Conservation (phyloP, 1,284 basidiomycete genomes). For the Earliella scabrosa region DNA sequence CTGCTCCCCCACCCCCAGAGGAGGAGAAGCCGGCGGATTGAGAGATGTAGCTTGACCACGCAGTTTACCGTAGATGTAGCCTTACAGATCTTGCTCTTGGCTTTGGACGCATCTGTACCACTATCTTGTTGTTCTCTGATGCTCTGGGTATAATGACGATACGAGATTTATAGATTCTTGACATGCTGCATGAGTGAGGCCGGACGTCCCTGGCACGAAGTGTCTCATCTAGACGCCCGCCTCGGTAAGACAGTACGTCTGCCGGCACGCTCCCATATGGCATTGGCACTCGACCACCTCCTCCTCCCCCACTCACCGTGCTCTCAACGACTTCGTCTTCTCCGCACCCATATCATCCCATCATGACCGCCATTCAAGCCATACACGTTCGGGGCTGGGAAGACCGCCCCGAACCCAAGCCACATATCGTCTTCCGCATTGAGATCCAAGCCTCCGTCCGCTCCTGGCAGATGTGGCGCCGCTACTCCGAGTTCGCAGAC, state of each 20-base stretch:
- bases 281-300: neutral
- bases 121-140: conserved; percentile 15
- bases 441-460: conserved; percentile 82
- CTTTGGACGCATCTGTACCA: conserved; percentile 27
- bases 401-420: conserved; percentile 65
- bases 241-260: neutral
- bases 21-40: conserved; percentile 6
- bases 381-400: conserved; percentile 71
- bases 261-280: neutral
- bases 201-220: neutral
- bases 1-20: neutral
- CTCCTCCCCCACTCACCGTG: neutral
- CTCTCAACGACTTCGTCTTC: neutral
- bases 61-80: conserved; percentile 28
- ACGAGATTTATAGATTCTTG: neutral
- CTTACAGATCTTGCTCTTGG: conserved; percentile 27
- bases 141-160: conserved; percentile 5
- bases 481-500: conserved; percentile 93
- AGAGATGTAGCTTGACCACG: conserved; percentile 2
- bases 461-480: conserved; percentile 91
- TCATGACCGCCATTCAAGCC: conserved; percentile 76
- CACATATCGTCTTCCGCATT: conserved; percentile 83
- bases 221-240: neutral
- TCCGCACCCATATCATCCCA: neutral
- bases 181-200: neutral